Evolutionary conservation across 78 protist species (phyloP).

Genomic region (Dictyostelium purpureum): DNA sequence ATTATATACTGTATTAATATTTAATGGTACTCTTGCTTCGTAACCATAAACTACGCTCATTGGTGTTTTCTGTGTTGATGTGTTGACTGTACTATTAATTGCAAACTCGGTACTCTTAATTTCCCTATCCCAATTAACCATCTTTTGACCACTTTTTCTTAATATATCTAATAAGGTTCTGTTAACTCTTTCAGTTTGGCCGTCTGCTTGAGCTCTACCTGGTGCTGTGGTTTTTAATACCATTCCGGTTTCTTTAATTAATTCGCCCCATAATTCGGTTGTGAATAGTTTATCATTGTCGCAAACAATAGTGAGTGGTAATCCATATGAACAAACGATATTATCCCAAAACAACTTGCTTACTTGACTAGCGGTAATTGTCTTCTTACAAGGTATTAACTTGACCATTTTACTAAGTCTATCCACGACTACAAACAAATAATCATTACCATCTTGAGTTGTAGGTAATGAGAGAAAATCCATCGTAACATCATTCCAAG

Average conservation of each 20-base stretch:
- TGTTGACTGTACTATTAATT: neutral
- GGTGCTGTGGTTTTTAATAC: no score
- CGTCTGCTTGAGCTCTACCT: no score
- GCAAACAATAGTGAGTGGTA: neutral
- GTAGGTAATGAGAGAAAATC: no score
- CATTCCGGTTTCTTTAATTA: no score
- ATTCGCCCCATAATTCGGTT: constrained; percentile 15
- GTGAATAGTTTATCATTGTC: constrained; percentile 30
- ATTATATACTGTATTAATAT: neutral
- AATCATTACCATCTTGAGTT: no score
- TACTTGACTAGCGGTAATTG: neutral
- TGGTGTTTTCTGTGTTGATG: constrained; percentile 18
- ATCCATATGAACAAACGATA: neutral
- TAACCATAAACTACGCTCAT: neutral
- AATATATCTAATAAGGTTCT: no score
- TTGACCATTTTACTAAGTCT: constrained; percentile 13
- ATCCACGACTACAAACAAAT: no score
- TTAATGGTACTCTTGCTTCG: constrained; percentile 19
- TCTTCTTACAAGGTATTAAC: neutral
- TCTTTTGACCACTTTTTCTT: no score
- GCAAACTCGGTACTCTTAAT: neutral
- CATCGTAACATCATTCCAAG: no score
- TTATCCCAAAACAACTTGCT: neutral
- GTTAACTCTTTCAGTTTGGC: no score
- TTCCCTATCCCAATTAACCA: no score